phyloP scores from a whole-genome alignment of 106 monocot species.

The Iris macrosiphon region DNA sequence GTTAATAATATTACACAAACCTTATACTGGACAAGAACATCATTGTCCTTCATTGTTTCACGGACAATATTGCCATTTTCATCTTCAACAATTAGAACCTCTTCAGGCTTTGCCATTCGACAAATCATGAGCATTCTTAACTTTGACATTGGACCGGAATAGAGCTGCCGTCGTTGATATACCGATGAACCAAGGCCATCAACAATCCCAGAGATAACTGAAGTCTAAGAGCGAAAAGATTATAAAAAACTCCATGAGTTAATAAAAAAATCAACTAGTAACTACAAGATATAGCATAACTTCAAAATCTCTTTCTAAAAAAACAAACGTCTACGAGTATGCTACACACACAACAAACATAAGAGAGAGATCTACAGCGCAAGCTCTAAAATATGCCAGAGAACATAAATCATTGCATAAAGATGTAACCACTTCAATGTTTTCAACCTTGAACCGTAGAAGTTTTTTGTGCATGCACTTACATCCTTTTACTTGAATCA shows the following conservation, averaged over 20 bases:
- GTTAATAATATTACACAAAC: too few relatives aligned
- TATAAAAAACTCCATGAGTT: not conserved
- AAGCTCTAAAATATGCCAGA: slow-evolving; percentile 1
- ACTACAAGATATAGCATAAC: not conserved
- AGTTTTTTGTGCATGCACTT: too few relatives aligned
- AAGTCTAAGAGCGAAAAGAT: slow-evolving; percentile 11
- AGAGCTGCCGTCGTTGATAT: slow-evolving; percentile 76
- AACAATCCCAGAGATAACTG: slow-evolving; percentile 59
- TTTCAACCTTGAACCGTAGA: too few relatives aligned
- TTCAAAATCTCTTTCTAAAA: not conserved
- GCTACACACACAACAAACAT: not conserved
- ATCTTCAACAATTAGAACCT: slow-evolving; percentile 98
- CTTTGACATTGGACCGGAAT: slow-evolving; percentile 75
- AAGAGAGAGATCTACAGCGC: not conserved
- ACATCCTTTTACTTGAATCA: too few relatives aligned
- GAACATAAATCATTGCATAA: not conserved
- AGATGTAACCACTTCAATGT: too few relatives aligned
- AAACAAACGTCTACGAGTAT: not conserved
- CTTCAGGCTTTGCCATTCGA: slow-evolving; percentile 99
- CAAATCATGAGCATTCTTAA: slow-evolving; percentile 97
- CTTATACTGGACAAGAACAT: slow-evolving; percentile 99
- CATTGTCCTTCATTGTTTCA: slow-evolving; percentile 99
- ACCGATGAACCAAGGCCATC: slow-evolving; percentile 73
- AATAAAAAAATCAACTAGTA: not conserved
- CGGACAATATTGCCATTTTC: slow-evolving; percentile 99